Evolutionary conservation across 352 stramenopile genomes (phyloP).

Genomic region (Phytophthora cryptogea): DNA sequence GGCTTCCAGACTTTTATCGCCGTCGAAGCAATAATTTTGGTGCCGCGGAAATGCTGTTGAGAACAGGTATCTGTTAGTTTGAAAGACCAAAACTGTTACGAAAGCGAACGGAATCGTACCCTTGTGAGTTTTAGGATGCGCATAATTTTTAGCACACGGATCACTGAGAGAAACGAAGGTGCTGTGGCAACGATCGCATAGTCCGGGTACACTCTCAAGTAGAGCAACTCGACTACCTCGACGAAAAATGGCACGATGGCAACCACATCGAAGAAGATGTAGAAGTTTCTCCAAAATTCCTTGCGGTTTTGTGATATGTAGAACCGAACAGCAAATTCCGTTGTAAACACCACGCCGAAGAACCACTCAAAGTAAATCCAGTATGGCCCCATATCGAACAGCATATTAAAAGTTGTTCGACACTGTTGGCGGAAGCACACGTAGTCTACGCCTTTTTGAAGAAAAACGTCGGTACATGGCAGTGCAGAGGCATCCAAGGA

Average conservation of each 20-base stretch:
- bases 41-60: conserved; percentile 63
- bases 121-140: conserved; percentile 75
- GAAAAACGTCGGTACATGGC: conserved; percentile 44
- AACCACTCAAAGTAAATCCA: conserved; percentile 82
- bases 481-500: conserved; percentile 35
- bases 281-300: conserved; percentile 54
- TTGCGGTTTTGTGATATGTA: conserved; percentile 44
- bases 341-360: conserved; percentile 60
- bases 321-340: conserved; percentile 65
- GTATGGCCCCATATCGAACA: conserved; percentile 68
- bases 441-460: conserved; percentile 17
- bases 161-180: conserved; percentile 67
- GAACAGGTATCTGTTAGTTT: background rate
- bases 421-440: conserved; percentile 69
- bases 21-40: conserved; percentile 65
- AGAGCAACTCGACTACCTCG: conserved; percentile 46
- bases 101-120: conserved; percentile 27
- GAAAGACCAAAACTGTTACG: background rate
- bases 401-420: conserved; percentile 24
- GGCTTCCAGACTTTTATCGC: conserved; percentile 59
- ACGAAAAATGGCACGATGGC: conserved; percentile 67
- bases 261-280: conserved; percentile 71
- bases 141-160: conserved; percentile 73
- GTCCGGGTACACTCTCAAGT: conserved; percentile 35
- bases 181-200: conserved; percentile 69